A percentile compares a stretch with the other conserved stretches of the same genome.
These are phyloP conservation scores for Stipa capillata DNA, from an alignment of 176 grass and related monocot genomes.

Conservation along the genomic window DNA sequence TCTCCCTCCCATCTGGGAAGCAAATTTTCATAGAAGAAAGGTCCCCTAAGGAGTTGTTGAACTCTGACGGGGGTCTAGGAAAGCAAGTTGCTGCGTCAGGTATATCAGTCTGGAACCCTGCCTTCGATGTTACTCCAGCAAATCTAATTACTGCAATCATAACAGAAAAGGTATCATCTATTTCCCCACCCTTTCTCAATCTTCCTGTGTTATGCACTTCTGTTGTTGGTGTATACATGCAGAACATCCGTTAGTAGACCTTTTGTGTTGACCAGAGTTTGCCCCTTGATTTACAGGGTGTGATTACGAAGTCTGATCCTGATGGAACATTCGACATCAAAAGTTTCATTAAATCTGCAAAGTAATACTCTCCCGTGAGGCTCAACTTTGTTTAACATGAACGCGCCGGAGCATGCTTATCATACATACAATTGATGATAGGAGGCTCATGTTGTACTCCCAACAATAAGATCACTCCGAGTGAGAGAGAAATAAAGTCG, in stretches of 20 bases:
- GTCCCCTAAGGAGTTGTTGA: constrained; percentile 77
- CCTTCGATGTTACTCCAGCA: constrained; percentile 87
- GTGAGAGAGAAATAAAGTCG: not conserved
- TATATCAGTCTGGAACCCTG: constrained; percentile 90
- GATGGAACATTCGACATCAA: constrained; percentile 69
- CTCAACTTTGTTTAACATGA: not conserved
- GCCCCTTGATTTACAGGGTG: constrained; percentile 47
- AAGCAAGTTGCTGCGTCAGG: constrained; percentile 84
- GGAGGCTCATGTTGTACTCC: not conserved
- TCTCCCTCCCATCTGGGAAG: constrained; percentile 61
- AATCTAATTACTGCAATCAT: constrained; percentile 85
- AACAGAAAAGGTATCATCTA: constrained; percentile 73
- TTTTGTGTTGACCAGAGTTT: not conserved
- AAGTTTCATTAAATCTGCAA: constrained; percentile 43
- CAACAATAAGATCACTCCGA: not conserved
- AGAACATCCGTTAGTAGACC: not conserved
- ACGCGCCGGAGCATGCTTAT: not conserved
- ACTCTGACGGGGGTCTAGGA: constrained; percentile 83
- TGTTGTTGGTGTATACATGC: not conserved
- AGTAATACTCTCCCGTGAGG: constrained; percentile 3
- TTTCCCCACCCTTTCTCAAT: not conserved
- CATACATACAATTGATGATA: not conserved
- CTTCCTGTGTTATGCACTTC: not conserved
- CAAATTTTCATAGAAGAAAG: constrained; percentile 87
- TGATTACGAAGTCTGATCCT: constrained; percentile 50